These are phyloP conservation scores for Solanum raphanifolium DNA, from an alignment of 257 asterid genomes.

Conservation along the genomic window DNA sequence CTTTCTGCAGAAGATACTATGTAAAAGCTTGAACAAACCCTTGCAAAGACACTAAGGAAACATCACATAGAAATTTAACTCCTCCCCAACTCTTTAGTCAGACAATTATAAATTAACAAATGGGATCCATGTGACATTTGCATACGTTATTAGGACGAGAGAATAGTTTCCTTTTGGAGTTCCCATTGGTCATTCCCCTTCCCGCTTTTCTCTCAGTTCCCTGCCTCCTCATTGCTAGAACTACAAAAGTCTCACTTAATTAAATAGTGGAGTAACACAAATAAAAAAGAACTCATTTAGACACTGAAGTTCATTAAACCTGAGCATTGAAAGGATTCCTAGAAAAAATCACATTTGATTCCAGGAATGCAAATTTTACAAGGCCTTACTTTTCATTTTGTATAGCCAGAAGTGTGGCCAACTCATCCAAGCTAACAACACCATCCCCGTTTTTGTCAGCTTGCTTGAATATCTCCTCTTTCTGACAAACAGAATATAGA, in stretches of 20 bases:
- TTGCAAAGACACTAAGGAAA: background rate
- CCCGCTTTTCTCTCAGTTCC: background rate
- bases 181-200: background rate
- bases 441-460: slow-evolving; percentile 95
- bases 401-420: slow-evolving; percentile 88
- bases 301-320: background rate
- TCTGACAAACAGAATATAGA: slow-evolving; percentile 29
- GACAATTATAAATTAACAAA: background rate
- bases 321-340: background rate
- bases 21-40: background rate
- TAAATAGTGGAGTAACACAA: background rate
- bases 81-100: background rate
- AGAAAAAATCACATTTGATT: background rate
- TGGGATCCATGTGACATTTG: background rate
- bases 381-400: slow-evolving; percentile 74
- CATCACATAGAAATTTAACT: background rate
- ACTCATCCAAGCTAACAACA: slow-evolving; percentile 86
- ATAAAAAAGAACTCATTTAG: background rate
- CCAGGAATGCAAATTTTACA: background rate
- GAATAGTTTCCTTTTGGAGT: background rate
- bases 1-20: background rate
- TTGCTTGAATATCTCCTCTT: slow-evolving; percentile 86
- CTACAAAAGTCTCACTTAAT: background rate
- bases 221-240: background rate
- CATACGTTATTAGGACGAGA: background rate